Evolutionary conservation across 495 filamentous ascomycete species (phyloP).

Genomic region (Neurospora tetrasperma): DNA sequence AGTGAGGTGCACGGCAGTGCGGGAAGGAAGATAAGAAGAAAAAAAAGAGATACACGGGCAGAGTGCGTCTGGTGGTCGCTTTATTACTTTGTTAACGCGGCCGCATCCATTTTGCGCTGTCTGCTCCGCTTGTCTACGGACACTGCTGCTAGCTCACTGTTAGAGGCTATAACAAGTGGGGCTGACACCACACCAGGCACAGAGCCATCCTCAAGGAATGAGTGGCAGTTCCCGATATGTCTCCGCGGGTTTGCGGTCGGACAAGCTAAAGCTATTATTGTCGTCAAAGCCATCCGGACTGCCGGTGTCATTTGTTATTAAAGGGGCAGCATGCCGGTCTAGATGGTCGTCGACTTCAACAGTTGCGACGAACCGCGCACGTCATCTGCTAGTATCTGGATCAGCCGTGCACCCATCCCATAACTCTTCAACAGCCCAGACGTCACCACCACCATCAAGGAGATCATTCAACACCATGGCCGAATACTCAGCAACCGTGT

Average conservation of each 20-base stretch:
- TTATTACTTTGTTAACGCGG: background rate
- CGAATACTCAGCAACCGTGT: slow-evolving; percentile 10
- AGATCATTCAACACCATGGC: slow-evolving; percentile 5
- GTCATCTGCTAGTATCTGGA: background rate
- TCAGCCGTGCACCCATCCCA: background rate
- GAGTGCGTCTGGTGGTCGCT: background rate
- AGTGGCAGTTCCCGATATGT: background rate
- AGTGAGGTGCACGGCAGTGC: background rate
- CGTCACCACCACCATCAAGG: background rate
- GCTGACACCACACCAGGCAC: background rate
- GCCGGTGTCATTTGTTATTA: background rate
- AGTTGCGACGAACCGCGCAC: background rate
- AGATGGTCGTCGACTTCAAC: background rate
- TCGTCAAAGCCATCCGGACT: background rate
- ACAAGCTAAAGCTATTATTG: background rate
- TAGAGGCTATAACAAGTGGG: background rate
- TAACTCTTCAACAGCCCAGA: background rate
- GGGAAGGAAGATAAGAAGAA: background rate
- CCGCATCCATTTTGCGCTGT: background rate
- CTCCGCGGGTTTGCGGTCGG: background rate
- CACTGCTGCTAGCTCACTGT: background rate
- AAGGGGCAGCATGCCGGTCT: background rate
- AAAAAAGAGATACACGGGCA: background rate
- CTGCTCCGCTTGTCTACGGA: background rate
- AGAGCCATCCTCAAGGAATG: background rate